Evolutionary conservation across 129 eudicot species (phyloP).

Genomic region (Lonicera japonica): DNA sequence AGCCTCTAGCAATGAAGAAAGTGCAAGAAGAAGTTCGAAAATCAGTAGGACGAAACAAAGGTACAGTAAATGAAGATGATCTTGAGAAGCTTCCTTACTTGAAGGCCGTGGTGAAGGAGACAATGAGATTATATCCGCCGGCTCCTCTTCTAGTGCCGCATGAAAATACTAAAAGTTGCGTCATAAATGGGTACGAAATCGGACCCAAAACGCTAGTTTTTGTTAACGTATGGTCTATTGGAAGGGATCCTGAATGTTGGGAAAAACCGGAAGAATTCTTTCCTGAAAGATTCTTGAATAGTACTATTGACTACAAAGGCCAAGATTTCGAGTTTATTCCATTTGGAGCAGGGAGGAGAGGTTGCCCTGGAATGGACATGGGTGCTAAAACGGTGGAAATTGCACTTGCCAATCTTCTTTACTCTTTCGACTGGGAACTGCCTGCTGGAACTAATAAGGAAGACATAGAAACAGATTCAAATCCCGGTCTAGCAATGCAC

Average conservation of each 20-base stretch:
- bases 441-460: conserved; percentile 20
- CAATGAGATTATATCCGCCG: conserved; percentile 24
- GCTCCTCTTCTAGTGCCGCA: conserved; percentile 30
- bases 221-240: conserved; percentile 37
- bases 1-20: conserved; percentile 21
- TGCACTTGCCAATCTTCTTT: conserved; percentile 27
- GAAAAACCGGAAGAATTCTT: conserved; percentile 24
- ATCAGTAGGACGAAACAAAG: conserved; percentile 18
- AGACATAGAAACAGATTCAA: conserved; percentile 19
- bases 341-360: conserved; percentile 34
- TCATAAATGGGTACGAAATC: conserved; percentile 26
- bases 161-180: conserved; percentile 18
- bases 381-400: conserved; percentile 21
- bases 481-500: conserved; percentile 25
- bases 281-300: conserved; percentile 29
- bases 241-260: conserved; percentile 46
- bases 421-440: conserved; percentile 23
- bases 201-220: conserved; percentile 29
- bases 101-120: conserved; percentile 32
- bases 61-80: conserved; percentile 23
- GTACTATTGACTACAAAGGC: conserved; percentile 26
- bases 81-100: conserved; percentile 23
- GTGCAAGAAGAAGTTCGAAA: conserved; percentile 38
- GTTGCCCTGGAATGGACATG: conserved; percentile 24
- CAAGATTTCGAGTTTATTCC: conserved; percentile 27